Conservation (phyloP, 1,284 basidiomycete species). For the Sporisorium exsertum region DNA sequence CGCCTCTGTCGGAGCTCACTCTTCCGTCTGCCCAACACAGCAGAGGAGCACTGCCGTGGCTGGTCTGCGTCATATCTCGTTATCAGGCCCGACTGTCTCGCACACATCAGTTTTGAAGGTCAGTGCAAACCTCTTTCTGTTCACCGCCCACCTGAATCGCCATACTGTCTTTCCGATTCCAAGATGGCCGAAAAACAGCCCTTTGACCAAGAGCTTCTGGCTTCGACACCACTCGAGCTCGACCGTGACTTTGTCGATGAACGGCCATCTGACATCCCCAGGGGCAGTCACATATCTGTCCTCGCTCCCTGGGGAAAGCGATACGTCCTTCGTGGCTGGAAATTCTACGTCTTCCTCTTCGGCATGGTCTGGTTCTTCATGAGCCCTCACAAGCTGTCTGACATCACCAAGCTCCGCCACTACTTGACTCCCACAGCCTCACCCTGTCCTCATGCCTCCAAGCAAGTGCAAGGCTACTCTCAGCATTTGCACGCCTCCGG, state of each 20-base stretch:
- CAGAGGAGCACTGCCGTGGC: neutral
- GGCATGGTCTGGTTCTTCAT: neutral
- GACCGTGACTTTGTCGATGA: slow-evolving; percentile 12
- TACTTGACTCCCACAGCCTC: neutral
- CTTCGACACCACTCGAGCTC: slow-evolving; percentile 20
- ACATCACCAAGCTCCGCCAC: neutral
- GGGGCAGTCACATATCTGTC: neutral
- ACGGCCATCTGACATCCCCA: neutral
- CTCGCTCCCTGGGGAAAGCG: neutral
- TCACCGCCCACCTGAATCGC: neutral
- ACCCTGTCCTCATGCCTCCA: slow-evolving; percentile 10
- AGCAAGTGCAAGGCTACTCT: slow-evolving; percentile 17
- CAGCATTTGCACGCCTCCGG: slow-evolving; percentile 14
- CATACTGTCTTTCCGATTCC: neutral
- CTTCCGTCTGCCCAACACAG: slow-evolving; percentile 7
- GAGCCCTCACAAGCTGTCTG: neutral
- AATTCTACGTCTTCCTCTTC: neutral
- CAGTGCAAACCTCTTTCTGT: neutral
- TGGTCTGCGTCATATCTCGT: neutral
- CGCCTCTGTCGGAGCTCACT: slow-evolving; percentile 6
- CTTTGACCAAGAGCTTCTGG: slow-evolving; percentile 12
- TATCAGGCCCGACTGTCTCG: neutral
- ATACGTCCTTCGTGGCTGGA: slow-evolving; percentile 8
- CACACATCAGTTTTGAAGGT: neutral
- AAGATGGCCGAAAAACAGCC: slow-evolving; percentile 13